These are phyloP conservation scores for Saturnispora gosingensis DNA, from an alignment of 805 yeast genomes.

Conservation along the genomic window DNA sequence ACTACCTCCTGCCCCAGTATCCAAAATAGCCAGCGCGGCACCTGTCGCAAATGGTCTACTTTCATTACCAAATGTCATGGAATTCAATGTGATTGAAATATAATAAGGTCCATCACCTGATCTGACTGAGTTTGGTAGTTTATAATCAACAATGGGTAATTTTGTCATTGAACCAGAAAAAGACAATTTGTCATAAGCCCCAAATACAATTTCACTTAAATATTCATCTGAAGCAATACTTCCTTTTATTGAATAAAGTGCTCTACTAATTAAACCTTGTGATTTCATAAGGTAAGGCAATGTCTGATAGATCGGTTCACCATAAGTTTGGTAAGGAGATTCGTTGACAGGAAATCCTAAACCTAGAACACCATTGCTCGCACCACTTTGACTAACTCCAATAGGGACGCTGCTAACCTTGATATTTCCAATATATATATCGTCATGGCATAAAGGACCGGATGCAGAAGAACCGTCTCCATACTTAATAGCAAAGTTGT, in stretches of 20 bases:
- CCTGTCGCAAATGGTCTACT: slow-evolving; percentile 13
- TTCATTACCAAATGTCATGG: slow-evolving; percentile 20
- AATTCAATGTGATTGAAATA: slow-evolving; percentile 37
- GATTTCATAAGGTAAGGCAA: slow-evolving; percentile 49
- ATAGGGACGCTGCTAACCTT: slow-evolving; percentile 43
- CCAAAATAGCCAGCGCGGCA: slow-evolving; percentile 33
- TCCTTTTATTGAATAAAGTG: slow-evolving; percentile 41
- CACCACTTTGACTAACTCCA: slow-evolving; percentile 55
- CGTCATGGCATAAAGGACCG: slow-evolving; percentile 49
- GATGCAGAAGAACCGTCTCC: slow-evolving; percentile 34
- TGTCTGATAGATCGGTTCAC: slow-evolving; percentile 37
- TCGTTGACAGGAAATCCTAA: slow-evolving; percentile 62
- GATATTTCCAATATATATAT: slow-evolving; percentile 37
- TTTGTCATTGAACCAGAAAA: slow-evolving; percentile 35
- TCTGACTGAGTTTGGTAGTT: slow-evolving; percentile 23
- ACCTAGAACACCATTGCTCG: slow-evolving; percentile 61
- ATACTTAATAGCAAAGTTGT: slow-evolving; percentile 29
- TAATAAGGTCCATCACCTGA: slow-evolving; percentile 23
- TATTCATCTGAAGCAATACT: slow-evolving; percentile 32
- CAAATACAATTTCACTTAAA: slow-evolving; percentile 41
- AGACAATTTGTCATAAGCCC: slow-evolving; percentile 47
- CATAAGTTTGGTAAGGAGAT: slow-evolving; percentile 31
- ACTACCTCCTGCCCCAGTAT: slow-evolving; percentile 44
- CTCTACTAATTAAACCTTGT: slow-evolving; percentile 43
- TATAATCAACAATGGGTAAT: slow-evolving; percentile 12